These are phyloP conservation scores for Xylaria sp. DNA, from an alignment of 2,329 filamentous ascomycete species.

Conservation along the genomic window DNA sequence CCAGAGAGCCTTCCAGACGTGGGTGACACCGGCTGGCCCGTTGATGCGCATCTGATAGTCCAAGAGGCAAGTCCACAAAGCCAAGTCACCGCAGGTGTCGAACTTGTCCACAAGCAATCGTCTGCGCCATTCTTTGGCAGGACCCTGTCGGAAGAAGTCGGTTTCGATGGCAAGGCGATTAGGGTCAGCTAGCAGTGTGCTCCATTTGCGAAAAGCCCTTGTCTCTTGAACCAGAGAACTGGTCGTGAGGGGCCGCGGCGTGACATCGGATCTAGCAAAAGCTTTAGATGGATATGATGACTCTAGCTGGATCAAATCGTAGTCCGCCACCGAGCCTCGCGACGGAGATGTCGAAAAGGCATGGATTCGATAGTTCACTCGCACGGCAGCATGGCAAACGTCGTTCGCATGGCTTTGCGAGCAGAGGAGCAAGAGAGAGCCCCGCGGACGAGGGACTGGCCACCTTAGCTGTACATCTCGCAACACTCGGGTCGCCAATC, in stretches of 20 bases:
- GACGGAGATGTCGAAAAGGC: constrained; percentile 35
- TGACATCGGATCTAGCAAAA: not conserved
- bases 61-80: constrained; percentile 48
- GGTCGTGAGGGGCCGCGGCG: constrained; percentile 27
- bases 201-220: constrained; percentile 46
- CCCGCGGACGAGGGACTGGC: constrained; percentile 38
- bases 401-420: constrained; percentile 25
- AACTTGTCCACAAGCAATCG: constrained; percentile 46
- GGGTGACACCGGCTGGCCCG: constrained; percentile 44
- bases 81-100: constrained; percentile 46
- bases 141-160: constrained; percentile 47
- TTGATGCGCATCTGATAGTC: constrained; percentile 49
- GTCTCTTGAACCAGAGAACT: constrained; percentile 40
- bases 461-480: constrained; percentile 50
- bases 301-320: constrained; percentile 36
- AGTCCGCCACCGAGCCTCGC: constrained; percentile 30
- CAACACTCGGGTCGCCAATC: constrained; percentile 46
- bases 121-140: constrained; percentile 40
- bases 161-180: constrained; percentile 47
- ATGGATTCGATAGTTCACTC: constrained; percentile 23
- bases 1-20: constrained; percentile 50
- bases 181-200: constrained; percentile 42
- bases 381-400: constrained; percentile 1
- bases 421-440: constrained; percentile 25
- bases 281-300: constrained; percentile 22